Base-by-base conservation (phyloP, 2,329 filamentous ascomycete species). In the Alternaria rosae region DNA sequence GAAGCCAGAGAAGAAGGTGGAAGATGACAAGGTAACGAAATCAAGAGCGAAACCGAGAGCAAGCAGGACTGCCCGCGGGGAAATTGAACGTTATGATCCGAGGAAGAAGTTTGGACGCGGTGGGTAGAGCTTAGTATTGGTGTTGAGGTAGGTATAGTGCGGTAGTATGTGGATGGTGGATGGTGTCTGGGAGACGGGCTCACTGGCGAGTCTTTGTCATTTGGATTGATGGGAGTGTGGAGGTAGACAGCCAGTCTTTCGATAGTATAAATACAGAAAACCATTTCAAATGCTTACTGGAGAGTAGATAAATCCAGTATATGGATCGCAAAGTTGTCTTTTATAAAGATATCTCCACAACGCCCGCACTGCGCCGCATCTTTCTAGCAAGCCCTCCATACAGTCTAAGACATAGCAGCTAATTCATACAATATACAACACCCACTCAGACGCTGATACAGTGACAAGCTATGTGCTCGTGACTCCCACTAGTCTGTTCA, bases 51-150 rank as follows among this genome's bases (percentile, higher is more conserved):
- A 12, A 11, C 3, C 32, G 21, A 25, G 12, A 5, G 4, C 7
- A 10, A 53, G n/a, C 4, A 21, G 51, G 51, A 28, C 35, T 17
- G 15, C 35, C 10, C 35, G 51, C 1, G 51, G 21, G 3, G 51
- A 53, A 23, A 21, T 53, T 0, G 21, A 53, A n/a, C 23, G 51
- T 4, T 53, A 53, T 25, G 35, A 53, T 42, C 51, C 32, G 51
- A 53, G 5, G 35, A 53, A 53, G 51, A 53, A 17, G 3, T 53
- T 53, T 42, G 32, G 50, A 11, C 17, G 28, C 10, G 17, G 28
- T 0, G 30, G 15, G 7, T 50, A 32, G 17, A 7, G 7, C 12
- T 9, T 5, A n/a, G 6, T 1, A 1, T 7, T 6, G 8, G 21
- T 17, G 17, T 5, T 6, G 5, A 7, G 41, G 41, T 42, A 9